These are phyloP conservation scores for Umbelopsis ramanniana DNA, from an alignment of 192 early-diverging fungal genomes.

Conservation along the genomic window DNA sequence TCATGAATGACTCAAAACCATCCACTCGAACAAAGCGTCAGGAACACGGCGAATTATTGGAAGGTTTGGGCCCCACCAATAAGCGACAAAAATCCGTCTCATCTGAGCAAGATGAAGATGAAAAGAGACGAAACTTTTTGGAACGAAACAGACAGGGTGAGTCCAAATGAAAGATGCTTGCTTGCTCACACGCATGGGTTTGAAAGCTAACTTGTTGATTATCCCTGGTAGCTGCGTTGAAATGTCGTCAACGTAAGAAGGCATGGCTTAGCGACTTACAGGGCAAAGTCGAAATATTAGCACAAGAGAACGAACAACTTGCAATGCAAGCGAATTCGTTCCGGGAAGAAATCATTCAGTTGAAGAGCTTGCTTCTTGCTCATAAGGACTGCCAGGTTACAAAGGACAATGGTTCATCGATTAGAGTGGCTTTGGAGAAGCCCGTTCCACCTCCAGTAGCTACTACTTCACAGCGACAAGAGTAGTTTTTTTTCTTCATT, in stretches of 20 bases:
- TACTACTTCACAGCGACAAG: background rate
- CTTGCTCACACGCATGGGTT: no score
- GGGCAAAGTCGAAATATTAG: constrained; percentile 60
- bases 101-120: constrained; percentile 53
- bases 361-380: constrained; percentile 74
- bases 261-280: constrained; percentile 87
- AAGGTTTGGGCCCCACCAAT: background rate
- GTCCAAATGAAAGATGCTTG: background rate
- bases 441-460: background rate
- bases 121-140: constrained; percentile 82
- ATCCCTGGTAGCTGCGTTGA: constrained; percentile 70
- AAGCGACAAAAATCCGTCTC: background rate
- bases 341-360: constrained; percentile 74
- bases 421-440: constrained; percentile 11
- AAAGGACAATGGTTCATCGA: constrained; percentile 35
- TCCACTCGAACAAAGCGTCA: constrained; percentile 3
- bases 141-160: constrained; percentile 89
- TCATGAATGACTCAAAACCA: background rate
- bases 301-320: constrained; percentile 68
- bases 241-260: constrained; percentile 94
- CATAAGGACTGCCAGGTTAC: constrained; percentile 78
- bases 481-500: background rate
- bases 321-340: constrained; percentile 58
- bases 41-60: constrained; percentile 11
- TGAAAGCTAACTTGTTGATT: background rate